A percentile compares a stretch with the other conserved stretches of the same genome.
phyloP scores from a whole-genome alignment of 2,329 filamentous ascomycete genomes.

The Fusarium redolens region DNA sequence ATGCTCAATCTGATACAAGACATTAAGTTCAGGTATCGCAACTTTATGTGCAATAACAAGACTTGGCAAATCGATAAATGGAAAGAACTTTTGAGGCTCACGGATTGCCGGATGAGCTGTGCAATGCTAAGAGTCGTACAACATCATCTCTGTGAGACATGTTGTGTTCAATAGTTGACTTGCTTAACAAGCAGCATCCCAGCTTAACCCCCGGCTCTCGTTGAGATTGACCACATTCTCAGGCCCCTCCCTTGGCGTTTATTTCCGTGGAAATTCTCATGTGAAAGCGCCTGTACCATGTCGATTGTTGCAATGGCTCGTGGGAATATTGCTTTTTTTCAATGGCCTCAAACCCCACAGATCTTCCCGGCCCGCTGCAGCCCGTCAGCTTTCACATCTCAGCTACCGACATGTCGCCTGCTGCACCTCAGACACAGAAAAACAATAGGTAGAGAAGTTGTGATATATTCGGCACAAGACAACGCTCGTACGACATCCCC shows the following conservation, averaged over 20 bases:
- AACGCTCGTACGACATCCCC: conserved; percentile 1
- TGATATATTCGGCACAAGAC: not conserved
- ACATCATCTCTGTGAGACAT: conserved; percentile 38
- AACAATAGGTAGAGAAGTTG: not conserved
- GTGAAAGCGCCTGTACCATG: not conserved
- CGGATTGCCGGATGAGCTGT: conserved; percentile 11
- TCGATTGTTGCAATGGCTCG: not conserved
- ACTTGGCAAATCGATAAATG: not conserved
- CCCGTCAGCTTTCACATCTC: conserved; percentile 34
- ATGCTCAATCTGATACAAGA: conserved; percentile 1
- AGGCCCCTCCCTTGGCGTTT: not conserved
- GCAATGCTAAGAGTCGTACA: conserved; percentile 6
- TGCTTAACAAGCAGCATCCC: conserved; percentile 10
- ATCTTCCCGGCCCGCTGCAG: conserved; percentile 33
- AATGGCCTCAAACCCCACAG: conserved; percentile 35
- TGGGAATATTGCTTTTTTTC: conserved; percentile 21
- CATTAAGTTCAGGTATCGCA: not conserved
- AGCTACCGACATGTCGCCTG: conserved; percentile 24
- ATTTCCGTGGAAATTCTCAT: not conserved
- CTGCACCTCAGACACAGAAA: conserved; percentile 17
- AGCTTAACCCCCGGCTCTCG: not conserved
- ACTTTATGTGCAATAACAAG: not conserved
- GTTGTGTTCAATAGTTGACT: conserved; percentile 19
- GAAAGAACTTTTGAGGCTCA: conserved; percentile 17
- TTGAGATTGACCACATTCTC: not conserved